Base-by-base conservation (phyloP, 2,329 filamentous ascomycete species). In the Penicillium concentricum region DNA sequence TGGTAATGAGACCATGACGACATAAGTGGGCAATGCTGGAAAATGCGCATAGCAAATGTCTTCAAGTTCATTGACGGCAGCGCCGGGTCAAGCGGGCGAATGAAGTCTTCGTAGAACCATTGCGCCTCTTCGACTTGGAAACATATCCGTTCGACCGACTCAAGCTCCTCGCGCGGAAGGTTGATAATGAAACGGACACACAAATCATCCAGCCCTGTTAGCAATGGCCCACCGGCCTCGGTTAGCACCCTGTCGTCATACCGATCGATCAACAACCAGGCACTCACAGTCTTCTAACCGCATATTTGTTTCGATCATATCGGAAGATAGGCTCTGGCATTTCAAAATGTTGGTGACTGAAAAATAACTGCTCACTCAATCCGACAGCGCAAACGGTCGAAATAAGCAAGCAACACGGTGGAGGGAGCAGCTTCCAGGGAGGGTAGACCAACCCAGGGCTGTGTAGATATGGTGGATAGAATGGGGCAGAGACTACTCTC, bases 71-170 rank as follows among this genome's bases (percentile, higher is more conserved):
- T 88, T 54, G 89, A 92, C 5, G 94, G 94, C 12, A 99, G 82
- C 38, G 83, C 83, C 51, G 92, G 88, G 75, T 97, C 90, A 62
- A 94, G 81, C 38, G 93, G 92, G 46, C 94, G 90, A 73, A 99
- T 91, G 73, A 99, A 99, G 77, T 99, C 94, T 81, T 99, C 94
- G 84, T 99, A 99, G 78, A 96, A 99, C 94, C 94, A 99, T 86
- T 99, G 95, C 68, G 94, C 94, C 78, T 99, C 95, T 77, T 99
- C 94, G 67, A 99, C 90, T 78, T 97, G 92, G 75, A 99, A 99
- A 78, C 93, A 97, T 77, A 99, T 94, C 71, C 94, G 89, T 72
- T 92, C 91, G 56, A 96, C 90, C 2, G 90, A 92, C 64, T 87
- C 87, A 45, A 97, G 84, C 76, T 99, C 94, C 76, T 94, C 91